phyloP scores from a whole-genome alignment of 169 alveolate genomes.

The Eimeria necatrix region DNA sequence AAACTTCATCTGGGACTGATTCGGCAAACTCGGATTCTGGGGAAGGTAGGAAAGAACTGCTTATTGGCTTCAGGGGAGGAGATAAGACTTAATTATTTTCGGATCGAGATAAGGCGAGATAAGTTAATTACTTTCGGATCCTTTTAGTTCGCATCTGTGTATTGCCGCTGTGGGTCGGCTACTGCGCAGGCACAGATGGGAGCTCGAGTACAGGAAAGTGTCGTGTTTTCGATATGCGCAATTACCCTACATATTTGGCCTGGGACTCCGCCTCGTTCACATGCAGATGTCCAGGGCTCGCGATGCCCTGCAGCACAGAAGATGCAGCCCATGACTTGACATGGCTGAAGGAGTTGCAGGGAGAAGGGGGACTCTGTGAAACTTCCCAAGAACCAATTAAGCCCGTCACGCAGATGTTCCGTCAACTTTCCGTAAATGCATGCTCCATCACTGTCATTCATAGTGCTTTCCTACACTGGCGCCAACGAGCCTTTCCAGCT shows the following conservation, averaged over 20 bases:
- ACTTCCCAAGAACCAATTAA: neutral
- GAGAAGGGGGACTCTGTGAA: slow-evolving; percentile 47
- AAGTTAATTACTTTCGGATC: too few relatives aligned
- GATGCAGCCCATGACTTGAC: slow-evolving; percentile 43
- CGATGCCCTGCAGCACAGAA: slow-evolving; percentile 9
- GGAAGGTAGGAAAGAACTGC: neutral
- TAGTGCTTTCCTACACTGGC: neutral
- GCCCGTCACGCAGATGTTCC: slow-evolving; percentile 28
- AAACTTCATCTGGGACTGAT: neutral
- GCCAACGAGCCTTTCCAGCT: slow-evolving; percentile 15
- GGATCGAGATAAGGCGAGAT: too few relatives aligned
- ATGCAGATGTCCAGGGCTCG: slow-evolving; percentile 51
- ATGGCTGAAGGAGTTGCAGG: slow-evolving; percentile 2
- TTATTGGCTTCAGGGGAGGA: neutral
- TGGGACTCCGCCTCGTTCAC: slow-evolving; percentile 63
- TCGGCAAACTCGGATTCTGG: neutral
- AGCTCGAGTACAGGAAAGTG: neutral
- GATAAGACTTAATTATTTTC: neutral
- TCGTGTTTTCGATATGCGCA: slow-evolving; percentile 65
- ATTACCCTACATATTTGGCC: slow-evolving; percentile 40
- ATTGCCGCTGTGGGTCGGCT: neutral
- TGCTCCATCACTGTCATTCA: neutral
- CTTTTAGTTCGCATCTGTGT: too few relatives aligned
- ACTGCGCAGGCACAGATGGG: neutral
- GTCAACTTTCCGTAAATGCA: slow-evolving; percentile 19